These are phyloP conservation scores for Lablab purpureus DNA, from an alignment of 306 rosid genomes.

Conservation along the genomic window DNA sequence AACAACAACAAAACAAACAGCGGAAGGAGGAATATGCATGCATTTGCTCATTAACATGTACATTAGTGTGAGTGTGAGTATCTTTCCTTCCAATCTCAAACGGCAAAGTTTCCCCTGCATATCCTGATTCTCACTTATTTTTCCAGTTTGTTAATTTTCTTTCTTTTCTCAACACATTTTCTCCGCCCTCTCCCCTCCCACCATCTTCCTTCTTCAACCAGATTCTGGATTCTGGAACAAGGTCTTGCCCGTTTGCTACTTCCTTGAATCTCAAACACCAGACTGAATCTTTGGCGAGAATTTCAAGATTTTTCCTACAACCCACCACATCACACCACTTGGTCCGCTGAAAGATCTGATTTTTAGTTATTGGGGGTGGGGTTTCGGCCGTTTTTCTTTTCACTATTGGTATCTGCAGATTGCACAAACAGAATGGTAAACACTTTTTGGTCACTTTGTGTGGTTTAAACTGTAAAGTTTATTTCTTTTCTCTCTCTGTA, in stretches of 20 bases:
- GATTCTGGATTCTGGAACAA: constrained; percentile 25
- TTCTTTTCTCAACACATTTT: constrained; percentile 12
- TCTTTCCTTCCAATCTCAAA: constrained; percentile 41
- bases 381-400: constrained; percentile 14
- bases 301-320: constrained; percentile 27
- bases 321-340: constrained; percentile 41
- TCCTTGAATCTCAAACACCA: constrained; percentile 32
- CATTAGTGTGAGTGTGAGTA: constrained; percentile 25
- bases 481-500: not conserved
- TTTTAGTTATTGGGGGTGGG: constrained; percentile 23
- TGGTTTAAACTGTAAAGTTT: constrained; percentile 41
- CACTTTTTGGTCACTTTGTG: constrained; percentile 24
- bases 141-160: constrained; percentile 4
- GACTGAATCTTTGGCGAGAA: not conserved
- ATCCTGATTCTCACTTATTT: constrained; percentile 24
- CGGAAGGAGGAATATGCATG: constrained; percentile 43
- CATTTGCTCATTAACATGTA: constrained; percentile 5
- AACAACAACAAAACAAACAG: not conserved
- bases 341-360: constrained; percentile 43
- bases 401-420: constrained; percentile 13
- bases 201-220: constrained; percentile 2
- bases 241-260: constrained; percentile 9
- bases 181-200: not conserved
- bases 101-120: constrained; percentile 11
- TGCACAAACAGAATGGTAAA: constrained; percentile 40